These are phyloP conservation scores for Trichoderma virens DNA, from an alignment of 495 filamentous ascomycete genomes.

Conservation along the genomic window DNA sequence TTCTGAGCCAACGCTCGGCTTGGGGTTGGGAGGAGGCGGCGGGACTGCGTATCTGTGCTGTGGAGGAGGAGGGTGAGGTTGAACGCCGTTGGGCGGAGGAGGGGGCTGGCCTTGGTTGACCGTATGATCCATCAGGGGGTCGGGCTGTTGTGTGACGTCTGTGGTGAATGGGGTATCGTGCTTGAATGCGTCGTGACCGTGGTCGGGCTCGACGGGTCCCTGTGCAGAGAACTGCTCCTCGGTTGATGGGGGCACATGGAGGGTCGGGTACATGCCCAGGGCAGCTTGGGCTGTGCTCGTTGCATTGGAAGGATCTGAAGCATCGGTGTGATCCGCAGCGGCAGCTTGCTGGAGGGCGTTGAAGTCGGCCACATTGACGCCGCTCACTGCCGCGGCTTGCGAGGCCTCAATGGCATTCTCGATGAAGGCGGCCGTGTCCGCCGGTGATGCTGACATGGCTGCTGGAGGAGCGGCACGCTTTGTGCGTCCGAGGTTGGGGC, in stretches of 20 bases:
- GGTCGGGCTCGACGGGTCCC: slow-evolving; percentile 25
- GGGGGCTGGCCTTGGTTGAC: slow-evolving; percentile 19
- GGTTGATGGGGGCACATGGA: slow-evolving; percentile 64
- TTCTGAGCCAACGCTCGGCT: slow-evolving; percentile 88
- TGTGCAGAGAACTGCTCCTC: slow-evolving; percentile 57
- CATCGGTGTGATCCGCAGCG: slow-evolving; percentile 35
- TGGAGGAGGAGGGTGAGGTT: slow-evolving; percentile 5
- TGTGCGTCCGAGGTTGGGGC: slow-evolving; percentile 34
- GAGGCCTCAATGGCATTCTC: slow-evolving; percentile 40
- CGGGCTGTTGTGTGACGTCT: slow-evolving; percentile 27
- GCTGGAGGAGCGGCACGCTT: slow-evolving; percentile 37
- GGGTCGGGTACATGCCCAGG: slow-evolving; percentile 55
- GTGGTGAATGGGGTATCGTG: slow-evolving; percentile 13
- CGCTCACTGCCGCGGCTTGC: slow-evolving; percentile 23
- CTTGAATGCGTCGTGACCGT: slow-evolving; percentile 23
- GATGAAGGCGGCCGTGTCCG: slow-evolving; percentile 33
- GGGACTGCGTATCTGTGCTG: slow-evolving; percentile 25
- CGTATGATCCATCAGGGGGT: slow-evolving; percentile 31
- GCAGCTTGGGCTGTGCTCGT: slow-evolving; percentile 68
- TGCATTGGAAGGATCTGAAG: slow-evolving; percentile 38
- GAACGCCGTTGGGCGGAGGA: slow-evolving; percentile 21
- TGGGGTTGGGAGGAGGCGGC: slow-evolving; percentile 35
- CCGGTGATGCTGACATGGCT: slow-evolving; percentile 25
- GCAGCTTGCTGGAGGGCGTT: slow-evolving; percentile 40
- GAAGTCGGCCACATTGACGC: slow-evolving; percentile 38